A percentile compares a stretch with the other conserved stretches of the same genome.
Evolutionary conservation across 2,329 filamentous ascomycete species (phyloP).

Genomic region (Gaeumannomyces sp.): DNA sequence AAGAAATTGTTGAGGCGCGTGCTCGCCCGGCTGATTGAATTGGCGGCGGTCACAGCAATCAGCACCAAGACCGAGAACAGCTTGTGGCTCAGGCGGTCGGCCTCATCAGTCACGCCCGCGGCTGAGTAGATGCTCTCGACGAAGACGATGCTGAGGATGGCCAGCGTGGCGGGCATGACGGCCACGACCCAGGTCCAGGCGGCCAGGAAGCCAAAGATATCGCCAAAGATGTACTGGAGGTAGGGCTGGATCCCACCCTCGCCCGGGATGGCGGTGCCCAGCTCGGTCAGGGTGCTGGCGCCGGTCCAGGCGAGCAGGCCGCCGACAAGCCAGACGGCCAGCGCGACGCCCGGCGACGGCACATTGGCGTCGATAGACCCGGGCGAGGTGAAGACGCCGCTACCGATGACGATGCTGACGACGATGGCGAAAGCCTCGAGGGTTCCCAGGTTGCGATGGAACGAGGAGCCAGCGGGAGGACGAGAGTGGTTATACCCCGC

Average conservation of each 20-base stretch:
- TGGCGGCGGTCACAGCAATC: slow-evolving; percentile 40
- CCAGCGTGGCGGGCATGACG: slow-evolving; percentile 58
- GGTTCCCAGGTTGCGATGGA: slow-evolving; percentile 37
- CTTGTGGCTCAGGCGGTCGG: slow-evolving; percentile 37
- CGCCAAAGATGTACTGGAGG: slow-evolving; percentile 54
- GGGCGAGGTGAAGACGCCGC: slow-evolving; percentile 59
- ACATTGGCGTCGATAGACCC: slow-evolving; percentile 58
- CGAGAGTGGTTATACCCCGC: too few species aligned
- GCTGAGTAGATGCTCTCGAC: slow-evolving; percentile 53
- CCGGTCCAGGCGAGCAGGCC: slow-evolving; percentile 60
- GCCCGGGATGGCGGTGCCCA: slow-evolving; percentile 56
- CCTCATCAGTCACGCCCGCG: slow-evolving; percentile 37
- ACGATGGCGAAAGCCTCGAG: slow-evolving; percentile 52
- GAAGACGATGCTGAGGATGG: slow-evolving; percentile 59
- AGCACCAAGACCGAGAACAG: slow-evolving; percentile 43
- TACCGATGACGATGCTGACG: slow-evolving; percentile 58
- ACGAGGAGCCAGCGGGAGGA: not conserved
- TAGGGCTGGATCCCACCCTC: slow-evolving; percentile 60
- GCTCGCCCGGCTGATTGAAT: slow-evolving; percentile 49
- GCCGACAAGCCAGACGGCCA: slow-evolving; percentile 55
- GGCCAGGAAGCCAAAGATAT: slow-evolving; percentile 54
- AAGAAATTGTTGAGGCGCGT: slow-evolving; percentile 51
- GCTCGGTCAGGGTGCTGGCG: slow-evolving; percentile 54
- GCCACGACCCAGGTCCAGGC: slow-evolving; percentile 62
- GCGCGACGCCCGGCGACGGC: slow-evolving; percentile 51